Percentiles rank a stretch among this genome's conserved stretches.
Conservation (phyloP, 2,329 filamentous ascomycete species). For the Colletotrichum phormii region DNA sequence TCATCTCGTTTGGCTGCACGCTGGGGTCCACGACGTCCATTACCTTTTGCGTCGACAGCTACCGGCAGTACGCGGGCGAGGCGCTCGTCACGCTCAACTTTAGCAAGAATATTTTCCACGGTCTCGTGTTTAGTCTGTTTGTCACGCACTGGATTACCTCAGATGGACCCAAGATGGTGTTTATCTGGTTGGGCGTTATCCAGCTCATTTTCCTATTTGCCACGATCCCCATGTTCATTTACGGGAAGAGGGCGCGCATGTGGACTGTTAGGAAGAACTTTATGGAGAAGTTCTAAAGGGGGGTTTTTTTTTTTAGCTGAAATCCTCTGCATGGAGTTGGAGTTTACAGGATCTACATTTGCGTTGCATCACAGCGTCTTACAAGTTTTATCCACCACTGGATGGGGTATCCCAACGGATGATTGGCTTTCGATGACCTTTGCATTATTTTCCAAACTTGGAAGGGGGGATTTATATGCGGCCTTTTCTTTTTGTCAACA, state of each 20-base stretch:
- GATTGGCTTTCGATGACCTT: too few species aligned
- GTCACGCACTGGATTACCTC: slow-evolving; percentile 84
- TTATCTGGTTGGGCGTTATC: slow-evolving; percentile 85
- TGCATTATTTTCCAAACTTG: too few species aligned
- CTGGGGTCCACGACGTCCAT: slow-evolving; percentile 92
- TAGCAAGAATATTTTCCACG: slow-evolving; percentile 93
- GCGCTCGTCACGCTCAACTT: slow-evolving; percentile 95
- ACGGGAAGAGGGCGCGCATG: slow-evolving; percentile 89
- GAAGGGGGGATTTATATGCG: background rate
- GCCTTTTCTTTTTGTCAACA: background rate
- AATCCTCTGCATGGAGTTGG: background rate
- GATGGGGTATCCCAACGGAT: background rate
- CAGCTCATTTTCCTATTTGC: slow-evolving; percentile 80
- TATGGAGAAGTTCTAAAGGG: slow-evolving; percentile 76
- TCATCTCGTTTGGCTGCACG: slow-evolving; percentile 92
- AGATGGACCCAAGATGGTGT: slow-evolving; percentile 82
- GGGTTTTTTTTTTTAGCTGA: background rate
- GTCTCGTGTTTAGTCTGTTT: slow-evolving; percentile 88
- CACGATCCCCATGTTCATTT: slow-evolving; percentile 94
- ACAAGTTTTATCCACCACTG: background rate
- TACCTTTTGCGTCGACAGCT: slow-evolving; percentile 93
- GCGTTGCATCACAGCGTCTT: background rate
- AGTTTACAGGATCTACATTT: background rate
- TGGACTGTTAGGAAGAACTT: slow-evolving; percentile 90
- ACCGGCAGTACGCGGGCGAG: slow-evolving; percentile 92